Evolutionary conservation across 345 rosid species (phyloP).

Genomic region (Syzygium aqueum): DNA sequence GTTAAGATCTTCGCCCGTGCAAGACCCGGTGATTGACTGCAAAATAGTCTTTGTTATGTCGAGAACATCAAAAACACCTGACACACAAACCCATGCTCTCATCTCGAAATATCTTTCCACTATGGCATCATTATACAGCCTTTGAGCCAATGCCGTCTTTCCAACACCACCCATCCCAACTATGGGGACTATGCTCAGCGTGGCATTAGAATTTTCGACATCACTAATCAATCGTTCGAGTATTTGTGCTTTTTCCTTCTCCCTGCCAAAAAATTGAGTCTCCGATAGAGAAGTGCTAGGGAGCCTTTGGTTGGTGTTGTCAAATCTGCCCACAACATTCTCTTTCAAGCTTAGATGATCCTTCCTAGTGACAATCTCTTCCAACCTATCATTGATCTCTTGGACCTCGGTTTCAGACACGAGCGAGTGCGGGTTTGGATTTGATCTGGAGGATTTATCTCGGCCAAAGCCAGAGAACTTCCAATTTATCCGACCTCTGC

Average conservation of each 20-base stretch:
- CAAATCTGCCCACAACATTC: fast-evolving
- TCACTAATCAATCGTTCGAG: fast-evolving
- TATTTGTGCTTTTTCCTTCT: background rate
- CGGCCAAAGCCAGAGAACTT: background rate
- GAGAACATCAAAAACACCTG: too few relatives aligned
- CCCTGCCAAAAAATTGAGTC: fast-evolving
- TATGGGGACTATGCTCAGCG: background rate
- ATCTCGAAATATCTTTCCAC: too few relatives aligned
- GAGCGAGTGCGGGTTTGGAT: fast-evolving
- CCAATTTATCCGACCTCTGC: fast-evolving
- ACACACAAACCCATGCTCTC: too few relatives aligned
- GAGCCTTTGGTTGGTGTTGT: background rate
- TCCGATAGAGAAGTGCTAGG: fast-evolving
- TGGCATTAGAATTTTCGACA: fast-evolving
- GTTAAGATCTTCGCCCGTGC: background rate
- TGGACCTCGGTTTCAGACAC: fast-evolving
- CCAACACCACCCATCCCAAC: background rate
- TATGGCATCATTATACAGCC: background rate
- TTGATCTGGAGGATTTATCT: background rate
- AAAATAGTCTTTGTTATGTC: too few relatives aligned
- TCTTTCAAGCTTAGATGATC: background rate
- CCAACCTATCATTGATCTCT: fast-evolving
- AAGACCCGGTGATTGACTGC: too few relatives aligned
- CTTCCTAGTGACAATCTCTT: background rate
- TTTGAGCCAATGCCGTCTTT: background rate